phyloP scores from a whole-genome alignment of 2,329 filamentous ascomycete species.

The Colletotrichum navitas region DNA sequence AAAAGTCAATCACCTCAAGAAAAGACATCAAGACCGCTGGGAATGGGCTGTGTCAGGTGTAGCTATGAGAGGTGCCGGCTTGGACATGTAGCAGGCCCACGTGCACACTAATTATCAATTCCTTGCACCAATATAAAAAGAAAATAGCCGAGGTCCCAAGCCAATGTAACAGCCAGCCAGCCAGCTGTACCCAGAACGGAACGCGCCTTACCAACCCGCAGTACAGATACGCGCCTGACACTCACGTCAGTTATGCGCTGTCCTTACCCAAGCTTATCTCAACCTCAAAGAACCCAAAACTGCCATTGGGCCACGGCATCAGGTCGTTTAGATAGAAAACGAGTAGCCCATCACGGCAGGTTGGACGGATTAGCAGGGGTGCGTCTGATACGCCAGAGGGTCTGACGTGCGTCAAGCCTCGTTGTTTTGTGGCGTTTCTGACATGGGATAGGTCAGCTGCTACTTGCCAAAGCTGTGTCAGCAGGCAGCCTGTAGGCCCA shows the following conservation, averaged over 20 bases:
- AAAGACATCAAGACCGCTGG: background rate
- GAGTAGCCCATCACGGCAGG: background rate
- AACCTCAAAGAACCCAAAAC: background rate
- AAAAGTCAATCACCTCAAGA: background rate
- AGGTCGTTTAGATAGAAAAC: no score
- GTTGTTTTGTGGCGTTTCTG: constrained; percentile 7
- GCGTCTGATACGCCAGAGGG: background rate
- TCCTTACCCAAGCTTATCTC: constrained; percentile 21
- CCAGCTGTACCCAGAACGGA: no score
- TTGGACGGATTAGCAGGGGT: background rate
- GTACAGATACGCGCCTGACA: background rate
- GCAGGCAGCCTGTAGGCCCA: background rate
- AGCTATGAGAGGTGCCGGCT: background rate
- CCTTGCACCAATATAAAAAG: background rate
- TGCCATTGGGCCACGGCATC: constrained; percentile 24
- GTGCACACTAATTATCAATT: no score
- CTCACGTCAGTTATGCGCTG: background rate
- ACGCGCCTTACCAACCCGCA: background rate
- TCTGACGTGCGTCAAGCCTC: background rate
- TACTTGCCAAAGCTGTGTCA: background rate
- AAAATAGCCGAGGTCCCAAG: background rate
- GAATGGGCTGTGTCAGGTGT: background rate
- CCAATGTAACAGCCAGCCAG: background rate
- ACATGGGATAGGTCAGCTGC: constrained; percentile 16
- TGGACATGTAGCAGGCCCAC: background rate